Conservation (phyloP, 78 protist species). For the Dictyostelium intermedium region DNA sequence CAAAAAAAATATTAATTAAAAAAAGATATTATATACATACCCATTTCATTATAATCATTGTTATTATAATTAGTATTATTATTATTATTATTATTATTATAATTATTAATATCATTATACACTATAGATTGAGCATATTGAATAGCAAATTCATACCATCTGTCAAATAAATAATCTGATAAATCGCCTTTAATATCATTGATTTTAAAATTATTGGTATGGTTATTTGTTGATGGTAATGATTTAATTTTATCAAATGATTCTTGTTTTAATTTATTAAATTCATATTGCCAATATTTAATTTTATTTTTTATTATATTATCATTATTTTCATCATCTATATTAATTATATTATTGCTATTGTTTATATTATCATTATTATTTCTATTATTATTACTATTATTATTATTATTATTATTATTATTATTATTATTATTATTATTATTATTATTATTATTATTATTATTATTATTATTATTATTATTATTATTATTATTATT, state of each 20-base stretch:
- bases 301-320: background rate
- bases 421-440: no score
- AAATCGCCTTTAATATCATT: background rate
- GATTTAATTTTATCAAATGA: background rate
- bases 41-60: no score
- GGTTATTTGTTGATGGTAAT: background rate
- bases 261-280: background rate
- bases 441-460: no score
- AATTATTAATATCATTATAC: background rate
- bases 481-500: background rate
- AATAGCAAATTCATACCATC: conserved; percentile 11
- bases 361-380: background rate
- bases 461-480: no score
- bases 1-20: background rate
- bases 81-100: background rate
- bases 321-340: background rate
- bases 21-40: background rate
- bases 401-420: background rate
- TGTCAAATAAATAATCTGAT: background rate
- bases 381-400: no score
- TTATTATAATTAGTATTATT: no score
- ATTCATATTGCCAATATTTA: background rate
- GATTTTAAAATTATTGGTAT: background rate
- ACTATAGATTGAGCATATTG: background rate
- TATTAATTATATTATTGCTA: background rate